Evolutionary conservation across 192 early-diverging fungal genomes (phyloP).

Genomic region (Dissophora globulifera): DNA sequence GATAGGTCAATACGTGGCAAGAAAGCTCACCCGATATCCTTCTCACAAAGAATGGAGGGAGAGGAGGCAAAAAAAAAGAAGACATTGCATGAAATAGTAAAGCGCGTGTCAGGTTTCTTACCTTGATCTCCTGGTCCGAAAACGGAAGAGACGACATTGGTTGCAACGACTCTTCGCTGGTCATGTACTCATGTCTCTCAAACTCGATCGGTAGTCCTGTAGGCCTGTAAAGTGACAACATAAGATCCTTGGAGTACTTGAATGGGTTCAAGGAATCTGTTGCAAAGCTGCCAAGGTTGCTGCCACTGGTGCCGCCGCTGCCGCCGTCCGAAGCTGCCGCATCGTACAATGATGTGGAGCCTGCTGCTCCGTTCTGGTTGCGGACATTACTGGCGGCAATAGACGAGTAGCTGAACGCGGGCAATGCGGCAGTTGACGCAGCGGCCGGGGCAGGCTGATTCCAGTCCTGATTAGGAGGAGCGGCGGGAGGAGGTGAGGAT

Average conservation of each 20-base stretch:
- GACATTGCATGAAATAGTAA: neutral
- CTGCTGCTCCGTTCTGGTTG: slow-evolving; percentile 17
- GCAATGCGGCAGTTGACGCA: slow-evolving; percentile 17
- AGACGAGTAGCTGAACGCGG: slow-evolving; percentile 41
- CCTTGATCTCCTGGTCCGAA: slow-evolving; percentile 70
- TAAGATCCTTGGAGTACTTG: slow-evolving; percentile 79
- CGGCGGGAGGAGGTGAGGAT: slow-evolving; percentile 24
- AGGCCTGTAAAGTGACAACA: slow-evolving; percentile 77
- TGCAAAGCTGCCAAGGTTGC: slow-evolving; percentile 2
- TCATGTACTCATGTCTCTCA: slow-evolving; percentile 73
- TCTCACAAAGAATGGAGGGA: neutral
- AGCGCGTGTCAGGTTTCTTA: slow-evolving; percentile 32
- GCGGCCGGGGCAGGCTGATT: slow-evolving; percentile 12
- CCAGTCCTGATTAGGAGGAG: slow-evolving; percentile 29
- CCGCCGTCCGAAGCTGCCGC: slow-evolving; percentile 7
- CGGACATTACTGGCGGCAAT: slow-evolving; percentile 44
- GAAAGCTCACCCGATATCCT: too few relatives aligned
- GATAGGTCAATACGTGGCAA: too few relatives aligned
- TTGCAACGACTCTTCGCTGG: slow-evolving; percentile 63
- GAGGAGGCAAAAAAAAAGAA: slow-evolving; percentile 2
- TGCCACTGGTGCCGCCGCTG: neutral
- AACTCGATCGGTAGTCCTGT: slow-evolving; percentile 68
- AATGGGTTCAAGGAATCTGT: slow-evolving; percentile 60
- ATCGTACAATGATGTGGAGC: neutral
- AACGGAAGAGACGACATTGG: slow-evolving; percentile 69